phyloP scores from a whole-genome alignment of 108 stramenopile species.

The Cyclotella sp. region DNA sequence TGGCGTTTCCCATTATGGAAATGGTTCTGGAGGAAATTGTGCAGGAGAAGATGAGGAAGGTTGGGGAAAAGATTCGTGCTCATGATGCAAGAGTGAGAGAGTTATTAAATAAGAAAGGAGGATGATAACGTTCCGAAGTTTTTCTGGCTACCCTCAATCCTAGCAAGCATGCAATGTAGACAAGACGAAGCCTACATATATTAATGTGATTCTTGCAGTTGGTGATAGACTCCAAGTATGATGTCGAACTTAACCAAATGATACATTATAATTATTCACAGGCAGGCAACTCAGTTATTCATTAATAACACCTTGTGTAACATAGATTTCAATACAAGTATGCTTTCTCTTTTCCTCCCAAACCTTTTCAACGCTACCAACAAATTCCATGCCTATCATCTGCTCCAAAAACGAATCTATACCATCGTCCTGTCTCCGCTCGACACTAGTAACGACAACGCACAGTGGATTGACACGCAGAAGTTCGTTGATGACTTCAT shows the following conservation, averaged over 20 bases:
- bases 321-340: conserved; percentile 43
- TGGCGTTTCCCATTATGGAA: conserved; percentile 89
- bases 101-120: conserved; percentile 30
- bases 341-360: conserved; percentile 30
- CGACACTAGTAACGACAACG: conserved; percentile 71
- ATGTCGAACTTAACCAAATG: too few relatives aligned
- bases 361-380: conserved; percentile 45
- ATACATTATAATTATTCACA: too few relatives aligned
- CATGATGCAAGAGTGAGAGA: conserved; percentile 74
- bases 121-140: neutral
- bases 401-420: conserved; percentile 65
- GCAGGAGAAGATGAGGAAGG: conserved; percentile 84
- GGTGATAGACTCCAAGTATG: too few relatives aligned
- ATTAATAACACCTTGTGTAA: conserved; percentile 23
- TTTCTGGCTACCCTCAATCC: neutral
- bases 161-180: too few relatives aligned
- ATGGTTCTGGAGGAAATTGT: conserved; percentile 85
- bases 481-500: conserved; percentile 69
- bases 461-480: conserved; percentile 58
- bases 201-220: neutral
- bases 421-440: conserved; percentile 74
- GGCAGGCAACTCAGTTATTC: neutral
- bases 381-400: conserved; percentile 39
- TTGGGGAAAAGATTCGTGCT: conserved; percentile 82
- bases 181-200: neutral